Conservation (phyloP, 2,329 filamentous ascomycete genomes). For the Dothideomycetidae sp. region DNA sequence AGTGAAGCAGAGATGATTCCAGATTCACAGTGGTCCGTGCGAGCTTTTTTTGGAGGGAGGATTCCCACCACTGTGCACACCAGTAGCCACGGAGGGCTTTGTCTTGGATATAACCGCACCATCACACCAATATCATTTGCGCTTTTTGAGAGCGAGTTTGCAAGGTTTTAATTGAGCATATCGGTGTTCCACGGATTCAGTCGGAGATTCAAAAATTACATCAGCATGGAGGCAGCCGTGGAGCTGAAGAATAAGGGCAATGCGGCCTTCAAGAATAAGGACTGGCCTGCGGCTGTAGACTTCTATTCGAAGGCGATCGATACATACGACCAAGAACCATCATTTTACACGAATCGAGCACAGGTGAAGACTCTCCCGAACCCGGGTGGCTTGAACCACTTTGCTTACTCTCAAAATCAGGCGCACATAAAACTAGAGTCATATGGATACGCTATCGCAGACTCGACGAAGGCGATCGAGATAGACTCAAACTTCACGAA, state of each 20-base stretch:
- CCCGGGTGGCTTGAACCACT: slow-evolving; percentile 4
- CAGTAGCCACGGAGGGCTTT: no score
- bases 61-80: no score
- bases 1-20: no score
- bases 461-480: slow-evolving; percentile 83
- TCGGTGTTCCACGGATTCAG: no score
- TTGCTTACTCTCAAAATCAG: slow-evolving; percentile 32
- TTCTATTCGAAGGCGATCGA: slow-evolving; percentile 81
- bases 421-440: slow-evolving; percentile 91
- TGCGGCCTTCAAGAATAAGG: slow-evolving; percentile 73
- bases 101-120: no score
- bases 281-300: slow-evolving; percentile 71
- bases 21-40: no score
- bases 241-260: slow-evolving; percentile 90
- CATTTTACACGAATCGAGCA: slow-evolving; percentile 87
- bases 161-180: no score
- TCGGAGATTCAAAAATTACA: no score
- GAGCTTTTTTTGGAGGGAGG: no score
- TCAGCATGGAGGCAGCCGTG: slow-evolving; percentile 52
- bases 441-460: slow-evolving; percentile 81
- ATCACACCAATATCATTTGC: no score
- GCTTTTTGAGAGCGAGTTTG: no score
- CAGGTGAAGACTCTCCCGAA: slow-evolving; percentile 48
- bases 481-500: slow-evolving; percentile 80
- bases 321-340: slow-evolving; percentile 65